Conservation (phyloP, 1,284 basidiomycete species). For the Ganoderma sp. region DNA sequence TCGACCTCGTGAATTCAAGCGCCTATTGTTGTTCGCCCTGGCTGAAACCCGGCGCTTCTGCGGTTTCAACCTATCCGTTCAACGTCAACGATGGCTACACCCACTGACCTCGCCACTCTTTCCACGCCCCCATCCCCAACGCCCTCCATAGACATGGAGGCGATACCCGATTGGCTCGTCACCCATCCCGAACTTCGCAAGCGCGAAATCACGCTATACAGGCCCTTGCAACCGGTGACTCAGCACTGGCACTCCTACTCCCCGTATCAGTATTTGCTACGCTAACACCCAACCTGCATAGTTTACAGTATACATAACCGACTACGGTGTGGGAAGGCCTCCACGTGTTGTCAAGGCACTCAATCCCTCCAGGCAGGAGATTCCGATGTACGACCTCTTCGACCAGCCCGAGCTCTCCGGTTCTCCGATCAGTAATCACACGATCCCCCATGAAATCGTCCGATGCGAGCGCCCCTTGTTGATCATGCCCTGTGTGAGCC, state of each 20-base stretch:
- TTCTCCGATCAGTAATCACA: not conserved
- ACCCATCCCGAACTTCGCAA: not conserved
- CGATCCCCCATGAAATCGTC: no score
- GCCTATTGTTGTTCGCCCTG: no score
- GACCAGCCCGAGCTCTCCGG: not conserved
- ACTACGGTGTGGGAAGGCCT: not conserved
- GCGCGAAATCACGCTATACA: not conserved
- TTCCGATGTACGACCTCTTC: not conserved
- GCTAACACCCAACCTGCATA: not conserved
- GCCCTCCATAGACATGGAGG: not conserved
- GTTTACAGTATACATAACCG: not conserved
- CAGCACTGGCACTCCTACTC: not conserved
- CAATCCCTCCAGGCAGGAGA: not conserved
- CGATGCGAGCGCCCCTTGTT: no score
- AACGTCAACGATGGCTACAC: no score
- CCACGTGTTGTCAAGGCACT: not conserved
- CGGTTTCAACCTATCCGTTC: no score
- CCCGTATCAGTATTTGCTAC: not conserved
- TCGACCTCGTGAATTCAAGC: no score
- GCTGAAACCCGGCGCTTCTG: no score
- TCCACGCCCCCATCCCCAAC: no score
- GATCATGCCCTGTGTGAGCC: no score
- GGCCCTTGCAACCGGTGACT: not conserved
- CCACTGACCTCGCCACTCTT: no score
- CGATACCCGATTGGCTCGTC: not conserved